Base-by-base conservation (phyloP, 257 asterid genomes). In the Gardenia jasminoides region DNA sequence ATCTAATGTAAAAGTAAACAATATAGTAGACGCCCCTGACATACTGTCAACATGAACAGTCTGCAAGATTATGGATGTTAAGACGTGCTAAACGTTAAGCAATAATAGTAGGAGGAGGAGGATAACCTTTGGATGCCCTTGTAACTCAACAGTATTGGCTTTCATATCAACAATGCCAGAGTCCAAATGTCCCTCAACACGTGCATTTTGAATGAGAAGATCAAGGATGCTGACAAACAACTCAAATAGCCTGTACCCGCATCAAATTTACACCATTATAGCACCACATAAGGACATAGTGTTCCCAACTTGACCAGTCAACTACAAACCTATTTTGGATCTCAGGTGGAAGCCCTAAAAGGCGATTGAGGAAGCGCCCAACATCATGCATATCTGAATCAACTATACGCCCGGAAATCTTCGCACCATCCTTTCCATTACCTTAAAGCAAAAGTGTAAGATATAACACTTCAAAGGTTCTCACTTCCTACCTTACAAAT, bases 331-430 rank as follows among this genome's bases (percentile, higher is more conserved):
- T 90, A 88, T 96, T 96, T 77, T 96, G 98, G 78, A 96, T 92
- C 74, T 88, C 94, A 72, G 97, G 98, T 77, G 97, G 96, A 77
- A 96, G 92, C 76, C 99, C 99, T 76, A 93, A 87, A 83, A 96
- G 97, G 77, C 97, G 87, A 87, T 96, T 96, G 76, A 96, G 98
- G 79, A 93, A 96, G 78, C 99, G 97, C 73, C 97, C 98, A 78
- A 95, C 98, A 86, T 96, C 98, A 67, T 90, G 93, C 99, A 90
- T 93, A 85, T 96, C 97, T 68, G 98, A 92, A 83, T 96, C 99
- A 80, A 86, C 89, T 83, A 96, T 88, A 47, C 94, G 97, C 20
- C 99, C 98, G 80, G 91, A 83, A 74, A 93, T 72, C 84, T 86
- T 95, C 81, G 92, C 92, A 70, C 88, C 73, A 48, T 95, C 98